phyloP scores from a whole-genome alignment of 257 asterid species.

The Fraxinus excelsior region DNA sequence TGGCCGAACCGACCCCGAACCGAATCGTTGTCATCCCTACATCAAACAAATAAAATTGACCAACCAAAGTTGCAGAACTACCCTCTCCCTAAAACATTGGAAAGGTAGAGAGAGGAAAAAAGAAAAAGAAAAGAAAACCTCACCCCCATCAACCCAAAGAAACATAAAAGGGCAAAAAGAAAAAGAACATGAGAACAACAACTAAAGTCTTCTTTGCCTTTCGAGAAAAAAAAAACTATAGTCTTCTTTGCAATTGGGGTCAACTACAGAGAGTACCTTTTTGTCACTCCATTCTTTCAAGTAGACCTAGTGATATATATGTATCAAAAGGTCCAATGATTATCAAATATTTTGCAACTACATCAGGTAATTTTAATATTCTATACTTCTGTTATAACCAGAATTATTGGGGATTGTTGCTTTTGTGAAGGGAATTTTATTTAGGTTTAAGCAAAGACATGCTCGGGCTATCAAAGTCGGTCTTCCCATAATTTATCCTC shows the following conservation, averaged over 20 bases:
- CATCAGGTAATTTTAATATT: neutral
- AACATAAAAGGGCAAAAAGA: neutral
- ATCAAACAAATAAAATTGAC: slow-evolving; percentile 3
- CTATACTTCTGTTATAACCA: neutral
- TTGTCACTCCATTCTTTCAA: neutral
- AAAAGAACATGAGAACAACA: neutral
- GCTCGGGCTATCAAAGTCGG: neutral
- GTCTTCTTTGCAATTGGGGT: neutral
- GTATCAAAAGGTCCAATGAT: neutral
- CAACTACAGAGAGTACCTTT: neutral
- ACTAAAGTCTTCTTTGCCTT: neutral
- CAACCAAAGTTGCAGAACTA: slow-evolving; percentile 8
- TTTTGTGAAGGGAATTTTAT: neutral
- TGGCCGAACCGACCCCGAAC: too few species aligned
- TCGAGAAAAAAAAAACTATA: too few species aligned
- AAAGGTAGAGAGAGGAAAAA: neutral
- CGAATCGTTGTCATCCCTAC: too few species aligned
- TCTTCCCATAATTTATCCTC: neutral
- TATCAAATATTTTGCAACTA: neutral
- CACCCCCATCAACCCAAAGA: neutral
- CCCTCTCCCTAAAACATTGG: neutral
- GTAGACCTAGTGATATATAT: neutral
- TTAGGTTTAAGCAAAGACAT: neutral
- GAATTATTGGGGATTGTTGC: neutral
- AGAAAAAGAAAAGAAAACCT: neutral